Evolutionary conservation across 1,139 yeast genomes (phyloP).

Genomic region (Chernovozyma aurita): DNA sequence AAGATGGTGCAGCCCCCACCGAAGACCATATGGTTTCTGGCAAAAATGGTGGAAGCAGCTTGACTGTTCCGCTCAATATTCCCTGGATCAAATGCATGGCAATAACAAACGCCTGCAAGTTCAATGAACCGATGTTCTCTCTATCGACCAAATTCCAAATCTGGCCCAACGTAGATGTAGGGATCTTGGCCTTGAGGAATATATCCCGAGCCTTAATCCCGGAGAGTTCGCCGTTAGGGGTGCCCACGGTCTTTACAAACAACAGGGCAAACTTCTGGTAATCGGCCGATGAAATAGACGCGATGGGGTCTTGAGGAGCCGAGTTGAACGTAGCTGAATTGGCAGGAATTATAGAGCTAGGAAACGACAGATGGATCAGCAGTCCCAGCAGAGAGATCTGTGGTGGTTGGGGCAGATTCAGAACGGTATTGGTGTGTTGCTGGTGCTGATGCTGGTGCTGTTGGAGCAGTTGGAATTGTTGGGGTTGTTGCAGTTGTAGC

Average conservation of each 20-base stretch:
- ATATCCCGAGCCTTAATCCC: conserved; percentile 82
- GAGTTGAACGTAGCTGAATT: conserved; percentile 28
- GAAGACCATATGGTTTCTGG: conserved; percentile 69
- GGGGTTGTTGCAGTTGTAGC: conserved; percentile 15
- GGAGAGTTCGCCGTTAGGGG: conserved; percentile 40
- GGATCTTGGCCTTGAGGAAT: conserved; percentile 81
- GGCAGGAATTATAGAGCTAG: conserved; percentile 33
- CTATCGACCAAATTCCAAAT: conserved; percentile 88
- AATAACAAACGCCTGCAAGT: conserved; percentile 71
- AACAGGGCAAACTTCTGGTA: conserved; percentile 67
- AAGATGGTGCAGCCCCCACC: conserved; percentile 14
- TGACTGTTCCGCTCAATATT: conserved; percentile 61
- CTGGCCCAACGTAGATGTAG: conserved; percentile 70
- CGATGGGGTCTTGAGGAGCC: conserved; percentile 42
- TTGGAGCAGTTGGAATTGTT: conserved; percentile 11
- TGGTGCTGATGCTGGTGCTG: conserved; percentile 23
- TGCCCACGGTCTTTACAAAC: conserved; percentile 71
- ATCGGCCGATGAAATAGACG: conserved; percentile 62
- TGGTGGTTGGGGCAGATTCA: conserved; percentile 44
- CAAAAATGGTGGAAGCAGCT: conserved; percentile 63
- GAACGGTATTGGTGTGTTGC: conserved; percentile 35
- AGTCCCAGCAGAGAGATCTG: neutral
- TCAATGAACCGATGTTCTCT: conserved; percentile 65
- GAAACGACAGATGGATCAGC: conserved; percentile 6
- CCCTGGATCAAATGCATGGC: conserved; percentile 96